Evolutionary conservation across 805 yeast genomes (phyloP).

Genomic region (Metschnikowia kunwiensis): DNA sequence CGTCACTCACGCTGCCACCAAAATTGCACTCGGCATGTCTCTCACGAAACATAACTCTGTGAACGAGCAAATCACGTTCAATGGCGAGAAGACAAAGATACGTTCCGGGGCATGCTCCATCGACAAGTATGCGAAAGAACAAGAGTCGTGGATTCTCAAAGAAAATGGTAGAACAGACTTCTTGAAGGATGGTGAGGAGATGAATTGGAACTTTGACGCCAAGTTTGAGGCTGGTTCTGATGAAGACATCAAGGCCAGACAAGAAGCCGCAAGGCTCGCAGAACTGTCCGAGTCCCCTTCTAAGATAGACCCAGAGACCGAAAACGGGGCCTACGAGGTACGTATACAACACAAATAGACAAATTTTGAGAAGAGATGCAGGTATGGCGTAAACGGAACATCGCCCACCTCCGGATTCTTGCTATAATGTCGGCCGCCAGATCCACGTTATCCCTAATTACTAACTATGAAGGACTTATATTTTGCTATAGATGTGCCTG

Average conservation of each 20-base stretch:
- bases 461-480: slow-evolving; percentile 23
- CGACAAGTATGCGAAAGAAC: slow-evolving; percentile 49
- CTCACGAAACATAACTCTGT: slow-evolving; percentile 52
- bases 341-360: slow-evolving; percentile 12
- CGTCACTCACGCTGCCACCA: slow-evolving; percentile 93
- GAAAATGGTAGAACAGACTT: slow-evolving; percentile 75
- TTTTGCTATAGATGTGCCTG: slow-evolving; percentile 25
- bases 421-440: too few relatives aligned
- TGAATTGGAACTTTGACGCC: slow-evolving; percentile 84
- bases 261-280: slow-evolving; percentile 18
- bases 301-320: slow-evolving; percentile 2
- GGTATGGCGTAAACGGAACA: background rate
- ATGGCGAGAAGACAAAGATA: slow-evolving; percentile 32
- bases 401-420: background rate
- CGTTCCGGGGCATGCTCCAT: slow-evolving; percentile 85
- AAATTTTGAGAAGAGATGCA: background rate
- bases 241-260: slow-evolving; percentile 69
- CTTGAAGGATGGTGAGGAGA: slow-evolving; percentile 77
- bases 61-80: slow-evolving; percentile 46
- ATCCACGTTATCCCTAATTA: too few relatives aligned
- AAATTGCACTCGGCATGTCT: slow-evolving; percentile 82
- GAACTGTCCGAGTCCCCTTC: slow-evolving; percentile 8
- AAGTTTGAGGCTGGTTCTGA: slow-evolving; percentile 87
- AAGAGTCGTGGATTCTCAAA: slow-evolving; percentile 52
- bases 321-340: slow-evolving; percentile 18